Base-by-base conservation (phyloP, 139 green algal genomes). In the Picocystis salinarum region DNA sequence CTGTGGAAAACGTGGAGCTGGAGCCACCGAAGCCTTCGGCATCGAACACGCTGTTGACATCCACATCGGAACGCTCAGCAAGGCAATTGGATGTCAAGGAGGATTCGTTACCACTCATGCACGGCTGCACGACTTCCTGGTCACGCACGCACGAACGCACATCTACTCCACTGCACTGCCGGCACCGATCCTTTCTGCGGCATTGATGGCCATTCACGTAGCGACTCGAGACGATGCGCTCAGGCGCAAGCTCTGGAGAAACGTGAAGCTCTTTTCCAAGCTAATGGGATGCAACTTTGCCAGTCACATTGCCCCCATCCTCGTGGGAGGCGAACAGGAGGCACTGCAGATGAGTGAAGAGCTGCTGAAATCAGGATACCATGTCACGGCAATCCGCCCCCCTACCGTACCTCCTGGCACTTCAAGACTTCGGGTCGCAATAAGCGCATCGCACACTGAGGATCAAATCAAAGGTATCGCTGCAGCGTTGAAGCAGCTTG, bases 31-130 rank as follows among this genome's bases (percentile, higher is more conserved):
- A 15, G 39, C 46, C 31, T 24, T 55, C 25, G 73, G 64, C 2
- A 49, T 80, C 12, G 30, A 31, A 17, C 29, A 6, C 24, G 34
- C 78, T 22, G 75, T 96, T 12, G 80, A 94, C 48, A 17, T 95
- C 3, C 67, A 85, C 30, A 57, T 94, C 4, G 87, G 87, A 45
- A 97, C 87, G 3, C 73, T 97, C 3, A 84, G 66, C 63, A 97
- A 97, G 46, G 87, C 83, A 0, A 59, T 85, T 39, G 87, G 83
- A 5, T 55, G 56, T 13, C 56, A 75, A 23, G 85, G 84, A 11
- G 84, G 85, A 19, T 94, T 94, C 67, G 73, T 83, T 23, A 73
- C 74, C 3, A 79, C 64, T 54, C 74, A 48, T 40, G 6, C 10
- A 0, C n/a, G 2, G 4, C 40, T 79, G 37, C 75, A 77, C 52